Conservation (phyloP, 1,284 basidiomycete species). For the Afroboletus lepidellus region DNA sequence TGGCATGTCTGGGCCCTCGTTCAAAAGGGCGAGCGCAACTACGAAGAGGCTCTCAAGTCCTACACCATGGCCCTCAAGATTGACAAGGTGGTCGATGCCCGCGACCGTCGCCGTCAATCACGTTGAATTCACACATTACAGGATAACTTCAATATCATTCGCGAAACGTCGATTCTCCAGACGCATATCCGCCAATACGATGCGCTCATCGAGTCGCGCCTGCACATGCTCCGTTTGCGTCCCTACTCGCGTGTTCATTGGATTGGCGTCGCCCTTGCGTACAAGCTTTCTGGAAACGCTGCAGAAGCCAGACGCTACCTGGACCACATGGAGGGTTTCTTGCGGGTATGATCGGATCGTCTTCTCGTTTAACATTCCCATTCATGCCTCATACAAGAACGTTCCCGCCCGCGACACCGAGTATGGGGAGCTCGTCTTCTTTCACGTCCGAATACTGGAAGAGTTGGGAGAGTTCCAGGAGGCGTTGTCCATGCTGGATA, state of each 20-base stretch:
- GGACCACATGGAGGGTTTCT: slow-evolving; percentile 61
- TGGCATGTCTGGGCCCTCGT: slow-evolving; percentile 98
- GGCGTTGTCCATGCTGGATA: slow-evolving; percentile 63
- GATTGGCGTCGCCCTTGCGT: slow-evolving; percentile 87
- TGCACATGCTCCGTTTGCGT: slow-evolving; percentile 77
- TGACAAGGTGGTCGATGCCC: slow-evolving; percentile 72
- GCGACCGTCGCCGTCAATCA: neutral
- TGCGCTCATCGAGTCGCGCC: slow-evolving; percentile 78
- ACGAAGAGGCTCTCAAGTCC: slow-evolving; percentile 85
- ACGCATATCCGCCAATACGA: slow-evolving; percentile 88
- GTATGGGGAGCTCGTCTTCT: slow-evolving; percentile 82
- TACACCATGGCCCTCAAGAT: slow-evolving; percentile 81
- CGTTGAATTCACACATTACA: slow-evolving; percentile 33
- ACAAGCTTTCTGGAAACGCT: slow-evolving; percentile 80
- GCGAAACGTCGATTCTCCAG: slow-evolving; percentile 89
- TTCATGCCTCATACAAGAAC: slow-evolving; percentile 45
- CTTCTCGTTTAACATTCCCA: neutral
- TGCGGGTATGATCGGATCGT: slow-evolving; percentile 45
- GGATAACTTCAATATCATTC: slow-evolving; percentile 93
- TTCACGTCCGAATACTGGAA: slow-evolving; percentile 79
- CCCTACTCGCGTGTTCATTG: slow-evolving; percentile 88
- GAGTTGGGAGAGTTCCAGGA: slow-evolving; percentile 68
- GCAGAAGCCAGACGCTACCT: slow-evolving; percentile 74
- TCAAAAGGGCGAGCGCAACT: slow-evolving; percentile 89
- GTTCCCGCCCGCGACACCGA: slow-evolving; percentile 79